Evolutionary conservation across 148 eudicot species (phyloP).

Genomic region (Camellia granthamiana): DNA sequence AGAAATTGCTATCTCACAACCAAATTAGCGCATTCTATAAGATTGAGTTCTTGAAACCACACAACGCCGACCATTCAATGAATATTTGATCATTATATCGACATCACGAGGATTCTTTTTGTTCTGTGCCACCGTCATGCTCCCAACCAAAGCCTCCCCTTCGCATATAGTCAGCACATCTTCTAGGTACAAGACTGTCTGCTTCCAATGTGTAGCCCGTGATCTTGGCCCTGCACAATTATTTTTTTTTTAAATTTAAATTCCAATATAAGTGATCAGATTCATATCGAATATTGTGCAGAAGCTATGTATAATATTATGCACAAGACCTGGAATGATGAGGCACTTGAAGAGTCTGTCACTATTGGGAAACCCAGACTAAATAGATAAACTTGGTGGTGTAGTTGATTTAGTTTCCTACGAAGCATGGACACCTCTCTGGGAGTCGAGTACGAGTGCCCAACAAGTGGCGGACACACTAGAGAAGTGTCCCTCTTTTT

Average conservation of each 20-base stretch:
- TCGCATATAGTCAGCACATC: constrained; percentile 78
- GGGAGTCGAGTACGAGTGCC: no score
- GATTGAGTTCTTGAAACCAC: constrained; percentile 67
- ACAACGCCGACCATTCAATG: constrained; percentile 69
- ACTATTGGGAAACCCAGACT: background rate
- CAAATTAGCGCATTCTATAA: constrained; percentile 70
- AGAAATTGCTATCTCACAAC: background rate
- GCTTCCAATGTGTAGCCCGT: constrained; percentile 91
- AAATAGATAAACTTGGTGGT: background rate
- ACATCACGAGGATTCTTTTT: constrained; percentile 95
- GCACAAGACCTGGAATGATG: background rate
- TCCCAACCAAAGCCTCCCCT: constrained; percentile 76
- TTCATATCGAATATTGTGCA: background rate
- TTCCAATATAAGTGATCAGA: background rate
- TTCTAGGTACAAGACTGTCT: constrained; percentile 90
- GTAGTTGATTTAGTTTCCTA: background rate
- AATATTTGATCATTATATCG: constrained; percentile 74
- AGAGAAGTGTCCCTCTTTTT: no score
- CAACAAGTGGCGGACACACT: no score
- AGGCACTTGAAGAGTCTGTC: background rate
- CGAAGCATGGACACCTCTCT: no score
- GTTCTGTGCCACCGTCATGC: constrained; percentile 79
- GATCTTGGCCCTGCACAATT: constrained; percentile 76
- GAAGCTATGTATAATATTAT: background rate
- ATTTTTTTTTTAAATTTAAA: no score